Evolutionary conservation across 176 grass and related monocot genomes (phyloP), one percentile per base, ranked within the genome.

Genomic region (Aegilops longissima): DNA sequence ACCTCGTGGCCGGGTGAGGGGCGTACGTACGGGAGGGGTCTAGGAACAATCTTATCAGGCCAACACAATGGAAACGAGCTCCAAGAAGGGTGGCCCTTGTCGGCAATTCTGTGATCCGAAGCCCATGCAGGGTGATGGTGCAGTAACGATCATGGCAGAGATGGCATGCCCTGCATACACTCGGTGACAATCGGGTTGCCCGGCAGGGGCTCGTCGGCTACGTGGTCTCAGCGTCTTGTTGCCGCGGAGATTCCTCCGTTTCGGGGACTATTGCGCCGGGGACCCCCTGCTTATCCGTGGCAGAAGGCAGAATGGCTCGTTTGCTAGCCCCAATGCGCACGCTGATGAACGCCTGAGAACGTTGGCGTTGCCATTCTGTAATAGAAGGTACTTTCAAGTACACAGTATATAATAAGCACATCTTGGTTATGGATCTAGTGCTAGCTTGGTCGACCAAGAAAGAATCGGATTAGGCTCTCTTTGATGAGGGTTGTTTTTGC

Each of bases 191-290:
- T 77, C 73, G 49, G 36, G 14, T 65, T 73, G 66, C 58, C 33
- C 10, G 27, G 9, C 24, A 86, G 84, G 59, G 42, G 73, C 42
- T 87, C 73, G 31, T 83, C 54, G 31, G 1, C 1, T 40, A 14
- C 38, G 6, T 63, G 12, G 23, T 44, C 25, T 66, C 84, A 58
- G 73, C 31, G 25, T 54, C 69, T 18, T 34, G 29, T 40, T 23
- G 12, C 54, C 5, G 3, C 54, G 59, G 54, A 90, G 84, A 90
- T 90, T 87, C 84, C 73, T 47, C 80, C 80, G 7, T 66, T 83
- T n/a, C 13, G 25, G 80, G 80, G 54, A 24, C 64, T 16, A 77
- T 49, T 70, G 18, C 65, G 56, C 40, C 8, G 14, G 21, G 70
- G 78, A 90, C 81, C 51, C 51, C 42, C 42, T 44, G 42, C 10